These are phyloP conservation scores for Fusarium palustre DNA, from an alignment of 2,329 filamentous ascomycete genomes.

Conservation along the genomic window DNA sequence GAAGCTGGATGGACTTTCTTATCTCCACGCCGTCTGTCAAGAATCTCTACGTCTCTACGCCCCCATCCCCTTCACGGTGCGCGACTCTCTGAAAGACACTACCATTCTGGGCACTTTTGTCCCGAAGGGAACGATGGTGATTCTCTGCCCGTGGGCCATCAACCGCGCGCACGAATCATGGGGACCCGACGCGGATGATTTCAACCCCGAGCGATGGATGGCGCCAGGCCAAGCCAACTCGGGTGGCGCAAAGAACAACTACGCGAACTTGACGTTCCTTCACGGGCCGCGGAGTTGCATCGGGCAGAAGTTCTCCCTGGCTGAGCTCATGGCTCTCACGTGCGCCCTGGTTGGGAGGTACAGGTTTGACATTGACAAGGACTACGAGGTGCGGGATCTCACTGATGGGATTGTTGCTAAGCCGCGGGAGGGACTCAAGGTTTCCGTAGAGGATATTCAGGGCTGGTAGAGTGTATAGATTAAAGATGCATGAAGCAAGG, in stretches of 20 bases:
- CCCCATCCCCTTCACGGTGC: constrained; percentile 51
- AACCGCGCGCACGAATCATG: constrained; percentile 51
- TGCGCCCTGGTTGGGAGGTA: constrained; percentile 35
- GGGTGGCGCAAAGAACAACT: constrained; percentile 76
- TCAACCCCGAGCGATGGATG: constrained; percentile 55
- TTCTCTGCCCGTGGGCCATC: constrained; percentile 49
- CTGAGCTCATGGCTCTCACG: constrained; percentile 39
- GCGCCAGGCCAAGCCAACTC: constrained; percentile 53
- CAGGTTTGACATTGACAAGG: constrained; percentile 31
- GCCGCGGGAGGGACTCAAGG: constrained; percentile 21
- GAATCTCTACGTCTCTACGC: constrained; percentile 58
- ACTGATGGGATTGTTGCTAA: constrained; percentile 40
- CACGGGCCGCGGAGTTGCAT: constrained; percentile 60
- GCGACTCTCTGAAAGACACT: constrained; percentile 50
- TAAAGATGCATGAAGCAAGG: neutral
- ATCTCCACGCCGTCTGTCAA: constrained; percentile 57
- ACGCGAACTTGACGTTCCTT: constrained; percentile 80
- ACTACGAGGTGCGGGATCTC: constrained; percentile 35
- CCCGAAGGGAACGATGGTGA: constrained; percentile 53
- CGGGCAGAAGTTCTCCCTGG: constrained; percentile 42
- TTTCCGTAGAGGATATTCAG: constrained; percentile 11
- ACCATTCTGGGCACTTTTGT: constrained; percentile 51
- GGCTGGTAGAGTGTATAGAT: constrained; percentile 24
- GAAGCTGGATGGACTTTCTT: constrained; percentile 53
- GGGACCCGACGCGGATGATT: constrained; percentile 52